Evolutionary conservation across 2,329 filamentous ascomycete genomes (phyloP).

Genomic region (Colletotrichum aenigma): DNA sequence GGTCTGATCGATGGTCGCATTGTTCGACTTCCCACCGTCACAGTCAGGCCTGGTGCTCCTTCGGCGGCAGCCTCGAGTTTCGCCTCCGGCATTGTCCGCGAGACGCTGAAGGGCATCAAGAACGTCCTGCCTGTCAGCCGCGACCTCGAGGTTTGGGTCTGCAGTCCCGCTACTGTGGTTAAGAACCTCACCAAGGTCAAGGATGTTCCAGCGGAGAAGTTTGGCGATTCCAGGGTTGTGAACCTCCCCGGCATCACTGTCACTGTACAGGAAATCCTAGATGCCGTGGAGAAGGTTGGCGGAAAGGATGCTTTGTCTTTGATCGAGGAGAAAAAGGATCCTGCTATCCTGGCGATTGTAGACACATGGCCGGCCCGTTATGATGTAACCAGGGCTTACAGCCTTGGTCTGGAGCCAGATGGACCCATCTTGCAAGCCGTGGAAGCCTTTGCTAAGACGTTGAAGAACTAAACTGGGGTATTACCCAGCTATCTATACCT

Average conservation of each 20-base stretch:
- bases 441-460: conserved; percentile 6
- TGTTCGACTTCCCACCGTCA: conserved; percentile 64
- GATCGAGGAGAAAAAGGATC: conserved; percentile 53
- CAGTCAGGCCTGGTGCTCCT: conserved; percentile 63
- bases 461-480: not conserved
- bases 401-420: conserved; percentile 56
- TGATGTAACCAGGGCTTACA: conserved; percentile 54
- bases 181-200: conserved; percentile 48
- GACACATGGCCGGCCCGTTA: conserved; percentile 58
- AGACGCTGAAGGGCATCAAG: conserved; percentile 55
- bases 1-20: conserved; percentile 63
- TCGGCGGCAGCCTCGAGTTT: conserved; percentile 67
- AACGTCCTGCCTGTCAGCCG: conserved; percentile 48
- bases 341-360: conserved; percentile 52
- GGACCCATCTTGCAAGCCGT: conserved; percentile 6
- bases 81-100: conserved; percentile 65
- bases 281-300: conserved; percentile 53
- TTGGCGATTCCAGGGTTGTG: conserved; percentile 47
- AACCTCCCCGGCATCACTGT: conserved; percentile 59
- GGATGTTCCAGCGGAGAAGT: conserved; percentile 40
- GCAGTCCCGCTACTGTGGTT: conserved; percentile 49
- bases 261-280: conserved; percentile 56
- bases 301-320: conserved; percentile 47
- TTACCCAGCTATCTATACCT: not conserved
- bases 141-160: conserved; percentile 51